Conservation (phyloP, 2,329 filamentous ascomycete species). For the Trichoderma sp. region DNA sequence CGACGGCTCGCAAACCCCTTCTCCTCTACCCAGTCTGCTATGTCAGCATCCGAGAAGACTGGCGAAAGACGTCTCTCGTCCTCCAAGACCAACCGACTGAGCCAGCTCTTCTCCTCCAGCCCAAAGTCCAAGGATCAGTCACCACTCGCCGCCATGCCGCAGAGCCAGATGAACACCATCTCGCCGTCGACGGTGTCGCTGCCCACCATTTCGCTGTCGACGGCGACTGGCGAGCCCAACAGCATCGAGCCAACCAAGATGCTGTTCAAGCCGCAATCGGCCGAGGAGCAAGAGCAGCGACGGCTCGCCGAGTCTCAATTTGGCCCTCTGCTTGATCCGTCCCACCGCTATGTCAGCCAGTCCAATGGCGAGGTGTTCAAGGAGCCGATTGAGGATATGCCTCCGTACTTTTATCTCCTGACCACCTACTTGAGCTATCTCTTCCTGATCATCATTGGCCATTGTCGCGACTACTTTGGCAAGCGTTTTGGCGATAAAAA, state of each 20-base stretch:
- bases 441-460: constrained; percentile 90
- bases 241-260: constrained; percentile 74
- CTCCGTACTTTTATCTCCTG: constrained; percentile 93
- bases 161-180: constrained; percentile 59
- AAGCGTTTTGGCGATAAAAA: constrained; percentile 88
- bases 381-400: constrained; percentile 88
- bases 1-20: constrained; percentile 62
- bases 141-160: constrained; percentile 67
- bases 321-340: constrained; percentile 76
- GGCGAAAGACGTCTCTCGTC: constrained; percentile 61
- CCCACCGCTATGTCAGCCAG: constrained; percentile 85
- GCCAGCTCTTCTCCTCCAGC: constrained; percentile 79
- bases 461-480: constrained; percentile 96
- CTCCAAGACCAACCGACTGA: constrained; percentile 74
- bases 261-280: constrained; percentile 84
- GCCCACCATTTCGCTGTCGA: constrained; percentile 89
- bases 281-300: constrained; percentile 76
- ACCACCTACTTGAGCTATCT: constrained; percentile 99
- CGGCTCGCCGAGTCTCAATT: constrained; percentile 87
- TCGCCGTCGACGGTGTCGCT: constrained; percentile 74
- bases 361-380: constrained; percentile 79
- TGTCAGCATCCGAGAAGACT: constrained; percentile 51
- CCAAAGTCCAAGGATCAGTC: constrained; percentile 73
- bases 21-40: constrained; percentile 49
- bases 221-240: constrained; percentile 63